Evolutionary conservation across 179 eudicot species (phyloP).

Genomic region (Corrigiola litoralis): DNA sequence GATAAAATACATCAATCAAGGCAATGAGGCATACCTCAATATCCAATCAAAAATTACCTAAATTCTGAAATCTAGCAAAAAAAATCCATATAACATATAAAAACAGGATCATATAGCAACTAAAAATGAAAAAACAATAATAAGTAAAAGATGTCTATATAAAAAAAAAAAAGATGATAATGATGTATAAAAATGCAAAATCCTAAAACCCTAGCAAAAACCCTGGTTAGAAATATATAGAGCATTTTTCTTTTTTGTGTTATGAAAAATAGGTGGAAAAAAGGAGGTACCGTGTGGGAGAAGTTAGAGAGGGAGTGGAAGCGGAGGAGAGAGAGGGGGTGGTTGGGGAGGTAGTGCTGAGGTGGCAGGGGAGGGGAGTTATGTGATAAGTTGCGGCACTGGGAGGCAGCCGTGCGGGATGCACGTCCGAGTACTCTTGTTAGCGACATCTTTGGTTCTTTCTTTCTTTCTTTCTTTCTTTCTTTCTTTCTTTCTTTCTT

Average conservation of each 20-base stretch:
- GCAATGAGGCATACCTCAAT: no score
- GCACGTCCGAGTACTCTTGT: constrained; percentile 27
- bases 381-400: constrained; percentile 17
- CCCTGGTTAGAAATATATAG: constrained; percentile 6
- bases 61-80: no score
- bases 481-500: no score
- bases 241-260: no score
- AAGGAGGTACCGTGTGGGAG: constrained; percentile 29
- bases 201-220: constrained; percentile 38
- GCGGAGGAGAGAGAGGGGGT: constrained; percentile 21
- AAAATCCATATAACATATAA: no score
- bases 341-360: constrained; percentile 4
- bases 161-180: background rate
- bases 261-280: background rate
- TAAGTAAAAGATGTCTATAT: no score
- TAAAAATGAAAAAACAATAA: no score
- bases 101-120: no score
- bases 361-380: constrained; percentile 10
- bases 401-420: constrained; percentile 22
- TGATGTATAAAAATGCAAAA: background rate
- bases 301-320: constrained; percentile 30
- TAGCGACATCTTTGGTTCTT: constrained; percentile 29
- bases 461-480: no score
- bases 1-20: no score
- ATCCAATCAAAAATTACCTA: no score